Percentiles rank a stretch among this genome's conserved stretches.
Evolutionary conservation across 2,329 filamentous ascomycete genomes (phyloP).

Genomic region (Aspergillus bombycis): DNA sequence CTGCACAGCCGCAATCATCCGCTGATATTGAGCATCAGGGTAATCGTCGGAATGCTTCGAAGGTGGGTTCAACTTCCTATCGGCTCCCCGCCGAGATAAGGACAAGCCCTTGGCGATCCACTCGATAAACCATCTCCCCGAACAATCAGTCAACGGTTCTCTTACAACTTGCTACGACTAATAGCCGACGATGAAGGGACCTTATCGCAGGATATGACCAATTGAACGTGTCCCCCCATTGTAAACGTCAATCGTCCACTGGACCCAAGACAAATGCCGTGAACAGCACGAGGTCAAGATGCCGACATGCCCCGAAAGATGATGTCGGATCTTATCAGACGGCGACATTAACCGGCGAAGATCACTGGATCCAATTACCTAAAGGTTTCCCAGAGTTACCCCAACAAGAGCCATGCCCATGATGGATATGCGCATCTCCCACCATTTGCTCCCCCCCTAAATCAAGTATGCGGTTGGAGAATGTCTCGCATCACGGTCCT

Average conservation of each 20-base stretch:
- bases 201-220: background rate
- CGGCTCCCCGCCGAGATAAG: conserved; percentile 5
- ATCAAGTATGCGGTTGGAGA: background rate
- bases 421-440: background rate
- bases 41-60: background rate
- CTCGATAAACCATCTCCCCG: background rate
- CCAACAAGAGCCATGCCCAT: background rate
- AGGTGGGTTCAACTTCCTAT: background rate
- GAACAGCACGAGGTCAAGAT: background rate
- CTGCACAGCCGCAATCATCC: background rate
- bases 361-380: conserved; percentile 2
- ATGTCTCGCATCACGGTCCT: background rate
- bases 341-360: background rate
- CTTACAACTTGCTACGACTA: background rate
- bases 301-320: background rate
- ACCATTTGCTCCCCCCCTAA: too few relatives aligned
- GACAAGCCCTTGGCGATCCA: conserved; percentile 1
- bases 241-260: background rate
- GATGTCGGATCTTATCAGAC: background rate
- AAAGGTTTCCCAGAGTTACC: background rate
- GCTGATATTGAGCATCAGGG: background rate
- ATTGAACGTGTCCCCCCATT: background rate
- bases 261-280: background rate
- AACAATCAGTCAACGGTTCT: background rate
- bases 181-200: background rate